Evolutionary conservation across 2,329 filamentous ascomycete species (phyloP), one percentile per base, ranked within the genome.

Genomic region (Penicillium corylophilum): DNA sequence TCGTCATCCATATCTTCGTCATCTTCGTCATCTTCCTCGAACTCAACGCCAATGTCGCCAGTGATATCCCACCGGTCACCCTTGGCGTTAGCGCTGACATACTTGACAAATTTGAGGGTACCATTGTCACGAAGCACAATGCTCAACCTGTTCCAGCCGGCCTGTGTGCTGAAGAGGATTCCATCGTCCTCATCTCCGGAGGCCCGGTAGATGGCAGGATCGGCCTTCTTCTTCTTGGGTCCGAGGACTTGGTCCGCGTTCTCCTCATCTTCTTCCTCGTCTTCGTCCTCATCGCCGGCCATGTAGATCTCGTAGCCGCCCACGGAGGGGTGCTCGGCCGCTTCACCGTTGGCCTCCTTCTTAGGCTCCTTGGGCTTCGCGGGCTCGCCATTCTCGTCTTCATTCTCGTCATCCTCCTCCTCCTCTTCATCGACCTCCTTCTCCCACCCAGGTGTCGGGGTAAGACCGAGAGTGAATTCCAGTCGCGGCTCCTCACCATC

Each of bases 1-100:
- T 65, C 68, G 13, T 64, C 65, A 8, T 65, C 69, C 1, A 22
- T 31, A 15, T 47, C 46, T 59, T 67, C 72, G 8, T 67, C 70
- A 13, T 69, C 71, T 2, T 71, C 75, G 4, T 74, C 79, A 36
- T 77, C 77, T 12, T 80, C 81, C 13, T 76, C 78, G 58, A 80
- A 80, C 46, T 79, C 79, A 28, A 96, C 86, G 22, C 87, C 89
- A 70, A 89, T 90, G 29, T 85, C 84, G 0, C 85, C 94, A 42
- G 84, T 87, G 44, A 97, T 79, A 74, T 99, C 94, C 90, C 92
- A 97, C 39, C 94, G 81, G 73, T 97, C 94, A 1, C 94, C 94
- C 66, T 83, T 83, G 7, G 94, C 94, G 45, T 81, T 83, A 53
- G 80, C 80, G 72, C 88, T 95, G 20, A 99, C 88, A 71, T 97